Evolutionary conservation across 1,284 basidiomycete species (phyloP), one percentile per base, ranked within the genome.

Genomic region (Apiotrichum domesticum): DNA sequence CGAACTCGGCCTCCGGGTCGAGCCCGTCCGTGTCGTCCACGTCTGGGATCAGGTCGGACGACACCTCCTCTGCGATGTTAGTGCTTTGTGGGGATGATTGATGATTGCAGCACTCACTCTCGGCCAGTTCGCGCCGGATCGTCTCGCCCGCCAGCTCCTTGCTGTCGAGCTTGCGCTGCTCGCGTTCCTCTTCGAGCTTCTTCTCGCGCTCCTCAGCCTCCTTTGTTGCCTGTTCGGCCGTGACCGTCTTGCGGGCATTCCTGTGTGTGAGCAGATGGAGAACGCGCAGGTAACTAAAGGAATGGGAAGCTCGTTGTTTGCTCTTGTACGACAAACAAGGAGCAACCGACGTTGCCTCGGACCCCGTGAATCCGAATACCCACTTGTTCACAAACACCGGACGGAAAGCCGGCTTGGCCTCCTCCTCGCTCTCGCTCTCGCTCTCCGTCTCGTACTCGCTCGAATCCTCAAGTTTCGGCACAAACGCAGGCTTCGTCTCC

Each of bases 21-120:
- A 94, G 72, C 1, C 89, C 94, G 70, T 99, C 96, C 1, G 90
- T 89, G 74, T 98, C 96, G 77, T 98, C 94, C 0, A 98, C 82
- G 59, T 97, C 93, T 1, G 88, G 87, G 35, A 87, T 79, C 13
- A 86, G 74, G 14, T 59, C 58, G 15, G 87, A 87, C 55, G 88
- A 85, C 63, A 89, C 87, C 75, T 94, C 88, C 82, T 90, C 90
- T 95, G 70, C 9, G 5, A 6, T 3, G 48, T 60, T 35, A 57
- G 44, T 29, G 13, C 4, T 3, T 32, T 4, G 7, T 10, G 10
- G 6, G 3, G n/a, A 14, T n/a, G 14, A 29, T 29, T 7, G n/a
- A 14, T n/a, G 14, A 29, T 29, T 29, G 2, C 29, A 10, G 15
- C 9, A 59, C 73, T 46, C 46, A 75, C 74, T 70, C 63, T 74